Evolutionary conservation across 2,329 filamentous ascomycete genomes (phyloP).

Genomic region (Cordyceps militaris): DNA sequence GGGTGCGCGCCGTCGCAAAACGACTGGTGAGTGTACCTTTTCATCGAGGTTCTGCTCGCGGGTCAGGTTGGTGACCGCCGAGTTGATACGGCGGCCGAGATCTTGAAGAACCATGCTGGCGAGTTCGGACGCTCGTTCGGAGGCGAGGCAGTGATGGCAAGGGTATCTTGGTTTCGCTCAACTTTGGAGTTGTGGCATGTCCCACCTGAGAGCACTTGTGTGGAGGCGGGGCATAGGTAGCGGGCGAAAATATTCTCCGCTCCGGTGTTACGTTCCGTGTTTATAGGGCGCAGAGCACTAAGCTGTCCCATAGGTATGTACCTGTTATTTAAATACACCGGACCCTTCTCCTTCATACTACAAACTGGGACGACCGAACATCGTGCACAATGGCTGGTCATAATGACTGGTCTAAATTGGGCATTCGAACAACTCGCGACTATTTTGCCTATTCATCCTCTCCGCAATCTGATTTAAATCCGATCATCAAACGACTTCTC

Average conservation of each 20-base stretch:
- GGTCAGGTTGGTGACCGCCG: constrained; percentile 89
- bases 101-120: constrained; percentile 91
- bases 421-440: not conserved
- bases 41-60: constrained; percentile 90
- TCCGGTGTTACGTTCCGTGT: constrained; percentile 4
- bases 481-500: constrained; percentile 14
- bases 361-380: no score
- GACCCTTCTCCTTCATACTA: no score
- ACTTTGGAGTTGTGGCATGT: constrained; percentile 13
- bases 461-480: constrained; percentile 10
- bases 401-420: constrained; percentile 5
- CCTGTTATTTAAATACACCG: no score
- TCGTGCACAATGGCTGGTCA: no score
- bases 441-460: not conserved
- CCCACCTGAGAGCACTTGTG: constrained; percentile 10
- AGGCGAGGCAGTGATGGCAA: constrained; percentile 2
- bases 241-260: constrained; percentile 14
- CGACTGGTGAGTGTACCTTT: constrained; percentile 53
- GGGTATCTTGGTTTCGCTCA: constrained; percentile 8
- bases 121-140: constrained; percentile 6
- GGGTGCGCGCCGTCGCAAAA: constrained; percentile 3
- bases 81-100: constrained; percentile 95
- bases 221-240: constrained; percentile 13
- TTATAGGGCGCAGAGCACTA: no score
- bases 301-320: no score